These are phyloP conservation scores for Gliomastix tumulicola DNA, from an alignment of 2,329 filamentous ascomycete species.

Conservation along the genomic window DNA sequence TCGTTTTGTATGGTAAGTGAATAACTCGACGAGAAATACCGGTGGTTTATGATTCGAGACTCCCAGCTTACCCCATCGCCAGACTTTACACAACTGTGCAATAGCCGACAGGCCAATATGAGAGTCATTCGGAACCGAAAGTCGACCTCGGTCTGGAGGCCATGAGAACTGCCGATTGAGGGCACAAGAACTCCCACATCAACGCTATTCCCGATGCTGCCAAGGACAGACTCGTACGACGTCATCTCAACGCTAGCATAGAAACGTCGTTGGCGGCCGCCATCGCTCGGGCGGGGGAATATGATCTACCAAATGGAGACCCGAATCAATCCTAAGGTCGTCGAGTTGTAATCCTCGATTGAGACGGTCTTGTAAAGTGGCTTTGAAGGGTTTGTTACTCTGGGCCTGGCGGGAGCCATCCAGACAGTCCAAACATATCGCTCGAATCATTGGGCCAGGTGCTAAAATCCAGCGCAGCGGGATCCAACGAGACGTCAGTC, in stretches of 20 bases:
- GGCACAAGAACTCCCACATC: too few species aligned
- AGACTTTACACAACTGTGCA: too few species aligned
- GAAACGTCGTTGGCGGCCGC: constrained; percentile 15
- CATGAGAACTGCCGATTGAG: too few species aligned
- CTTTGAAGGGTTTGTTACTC: too few species aligned
- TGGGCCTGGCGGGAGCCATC: constrained; percentile 10
- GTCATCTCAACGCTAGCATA: constrained; percentile 18
- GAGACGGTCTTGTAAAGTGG: too few species aligned
- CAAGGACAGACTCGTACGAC: constrained; percentile 11
- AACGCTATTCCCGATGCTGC: constrained; percentile 11
- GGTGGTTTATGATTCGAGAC: too few species aligned
- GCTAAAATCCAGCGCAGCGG: constrained; percentile 14
- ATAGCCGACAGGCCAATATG: too few species aligned
- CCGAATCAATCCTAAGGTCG: constrained; percentile 14
- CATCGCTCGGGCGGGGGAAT: constrained; percentile 13
- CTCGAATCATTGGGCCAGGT: constrained; percentile 12
- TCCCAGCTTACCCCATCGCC: too few species aligned
- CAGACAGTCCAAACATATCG: constrained; percentile 12
- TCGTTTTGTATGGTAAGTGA: too few species aligned
- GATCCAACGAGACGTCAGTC: constrained; percentile 9
- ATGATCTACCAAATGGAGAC: constrained; percentile 20
- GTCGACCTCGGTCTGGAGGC: too few species aligned
- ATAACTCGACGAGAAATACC: too few species aligned
- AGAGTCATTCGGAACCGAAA: too few species aligned
- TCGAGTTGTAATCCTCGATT: constrained; percentile 15